Base-by-base conservation (phyloP, 2,329 filamentous ascomycete genomes). In the Diaporthe australafricana region DNA sequence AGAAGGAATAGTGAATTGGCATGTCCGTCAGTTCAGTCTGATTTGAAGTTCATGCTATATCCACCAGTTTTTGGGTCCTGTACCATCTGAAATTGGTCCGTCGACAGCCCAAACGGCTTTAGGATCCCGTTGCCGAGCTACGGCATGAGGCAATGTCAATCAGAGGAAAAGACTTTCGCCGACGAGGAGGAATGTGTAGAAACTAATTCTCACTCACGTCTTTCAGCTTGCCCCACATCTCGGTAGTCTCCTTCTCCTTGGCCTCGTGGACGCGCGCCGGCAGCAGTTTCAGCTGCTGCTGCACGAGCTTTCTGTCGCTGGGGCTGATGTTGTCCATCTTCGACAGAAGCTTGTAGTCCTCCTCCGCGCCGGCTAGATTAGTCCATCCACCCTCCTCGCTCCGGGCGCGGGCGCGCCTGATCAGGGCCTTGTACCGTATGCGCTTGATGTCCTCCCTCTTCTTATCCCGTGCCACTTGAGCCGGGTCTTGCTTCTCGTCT, bases 171-270 rank as follows among this genome's bases (percentile, higher is more conserved):
- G 25, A 40, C 5, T 42, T 9, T 42, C 42, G 25, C 45, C 2
- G 47, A 12, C 62, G 17, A 30, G 22, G 9, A 38, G 45, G 30
- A 25, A 16, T 20, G 25, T 30, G 32, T 5, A 5, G 35, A 35
- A 32, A 40, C n/a, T 57, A 32, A 8, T 6, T 17, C 50, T n/a
- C 62, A 86, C 88, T 84, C 75, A 91, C 89, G 76, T 92, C 91
- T 80, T 97, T 98, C 77, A 99, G 83, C 84, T 98, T 98, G 22
- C 93, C 94, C 95, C 98, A 97, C 95, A 98, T 98, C 83, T 99
- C 96, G 3, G 89, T 92, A 89, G 96, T 94, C 83, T 99, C 96
- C 76, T 88, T 89, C 78, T 98, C 92, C 83, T 95, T 94, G 1
- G 95, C 95, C 22, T 88, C 89, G 75, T 96, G 93, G 63, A 94